phyloP scores from a whole-genome alignment of 306 rosid species.

The Oxytropis ochrocephala region DNA sequence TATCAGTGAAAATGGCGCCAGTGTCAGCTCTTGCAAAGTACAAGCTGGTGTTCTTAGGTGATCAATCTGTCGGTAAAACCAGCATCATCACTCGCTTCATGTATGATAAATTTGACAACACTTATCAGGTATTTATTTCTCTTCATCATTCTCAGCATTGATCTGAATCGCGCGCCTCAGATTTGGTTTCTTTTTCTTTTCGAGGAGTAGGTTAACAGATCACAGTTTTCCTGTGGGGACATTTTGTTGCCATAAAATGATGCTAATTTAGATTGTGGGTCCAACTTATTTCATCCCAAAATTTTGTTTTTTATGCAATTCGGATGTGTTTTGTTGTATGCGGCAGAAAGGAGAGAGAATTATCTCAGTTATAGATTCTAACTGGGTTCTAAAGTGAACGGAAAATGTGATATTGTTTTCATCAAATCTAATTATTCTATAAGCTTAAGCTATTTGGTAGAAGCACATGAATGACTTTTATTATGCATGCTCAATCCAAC shows the following conservation, averaged over 20 bases:
- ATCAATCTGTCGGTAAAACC: conserved; percentile 49
- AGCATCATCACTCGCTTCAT: conserved; percentile 53
- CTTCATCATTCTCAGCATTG: neutral
- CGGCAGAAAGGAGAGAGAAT: neutral
- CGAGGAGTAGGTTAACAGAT: conserved; percentile 4
- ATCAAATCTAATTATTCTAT: neutral
- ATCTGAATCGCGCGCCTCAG: neutral
- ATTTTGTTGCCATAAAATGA: neutral
- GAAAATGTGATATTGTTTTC: neutral
- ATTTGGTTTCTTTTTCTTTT: neutral
- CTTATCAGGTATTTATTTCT: conserved; percentile 31
- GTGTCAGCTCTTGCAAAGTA: conserved; percentile 49
- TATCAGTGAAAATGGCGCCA: conserved; percentile 34
- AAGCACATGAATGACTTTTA: neutral
- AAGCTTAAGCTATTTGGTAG: neutral
- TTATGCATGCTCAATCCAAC: neutral
- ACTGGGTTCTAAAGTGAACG: neutral
- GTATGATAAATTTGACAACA: conserved; percentile 47
- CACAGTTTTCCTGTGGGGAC: conserved; percentile 1
- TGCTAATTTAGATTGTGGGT: neutral
- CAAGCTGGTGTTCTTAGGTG: conserved; percentile 49
- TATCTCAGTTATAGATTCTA: neutral
- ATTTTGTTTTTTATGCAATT: neutral
- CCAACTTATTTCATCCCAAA: neutral
- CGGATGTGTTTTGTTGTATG: neutral